phyloP scores from a whole-genome alignment of 495 filamentous ascomycete genomes.

The Penicillium lividum region DNA sequence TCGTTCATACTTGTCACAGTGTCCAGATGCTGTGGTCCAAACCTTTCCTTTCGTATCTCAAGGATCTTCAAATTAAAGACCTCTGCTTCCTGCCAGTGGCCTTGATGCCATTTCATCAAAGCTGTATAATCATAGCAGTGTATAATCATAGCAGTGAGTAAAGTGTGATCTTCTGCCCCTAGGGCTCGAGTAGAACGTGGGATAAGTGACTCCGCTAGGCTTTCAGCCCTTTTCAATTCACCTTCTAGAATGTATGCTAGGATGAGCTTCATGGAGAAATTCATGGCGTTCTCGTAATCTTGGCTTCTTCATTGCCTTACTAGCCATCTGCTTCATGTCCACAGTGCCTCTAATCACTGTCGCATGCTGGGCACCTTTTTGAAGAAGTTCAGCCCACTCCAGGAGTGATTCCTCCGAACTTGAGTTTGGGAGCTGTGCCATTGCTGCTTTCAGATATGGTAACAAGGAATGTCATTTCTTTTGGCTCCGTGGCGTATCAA shows the following conservation, averaged over 20 bases:
- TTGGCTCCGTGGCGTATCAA: no score
- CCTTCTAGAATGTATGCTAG: no score
- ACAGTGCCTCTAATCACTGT: neutral
- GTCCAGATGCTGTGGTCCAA: neutral
- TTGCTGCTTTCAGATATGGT: neutral
- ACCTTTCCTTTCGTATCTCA: neutral
- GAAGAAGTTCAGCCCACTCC: neutral
- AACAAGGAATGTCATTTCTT: no score
- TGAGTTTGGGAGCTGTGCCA: neutral
- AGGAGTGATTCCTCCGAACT: neutral
- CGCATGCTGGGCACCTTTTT: neutral
- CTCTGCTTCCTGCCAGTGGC: slow-evolving; percentile 1
- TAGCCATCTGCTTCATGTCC: neutral
- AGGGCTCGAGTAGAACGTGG: no score
- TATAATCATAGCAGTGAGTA: neutral
- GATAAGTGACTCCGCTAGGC: no score
- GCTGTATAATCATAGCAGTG: neutral
- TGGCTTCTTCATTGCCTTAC: no score
- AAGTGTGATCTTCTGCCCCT: no score
- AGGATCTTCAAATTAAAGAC: neutral
- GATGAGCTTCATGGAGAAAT: no score
- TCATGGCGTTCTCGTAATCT: no score
- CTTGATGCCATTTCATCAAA: neutral
- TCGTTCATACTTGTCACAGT: no score
- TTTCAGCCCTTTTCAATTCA: no score